Conservation (phyloP, 1,284 basidiomycete species). For the Pseudozyma sp. region DNA sequence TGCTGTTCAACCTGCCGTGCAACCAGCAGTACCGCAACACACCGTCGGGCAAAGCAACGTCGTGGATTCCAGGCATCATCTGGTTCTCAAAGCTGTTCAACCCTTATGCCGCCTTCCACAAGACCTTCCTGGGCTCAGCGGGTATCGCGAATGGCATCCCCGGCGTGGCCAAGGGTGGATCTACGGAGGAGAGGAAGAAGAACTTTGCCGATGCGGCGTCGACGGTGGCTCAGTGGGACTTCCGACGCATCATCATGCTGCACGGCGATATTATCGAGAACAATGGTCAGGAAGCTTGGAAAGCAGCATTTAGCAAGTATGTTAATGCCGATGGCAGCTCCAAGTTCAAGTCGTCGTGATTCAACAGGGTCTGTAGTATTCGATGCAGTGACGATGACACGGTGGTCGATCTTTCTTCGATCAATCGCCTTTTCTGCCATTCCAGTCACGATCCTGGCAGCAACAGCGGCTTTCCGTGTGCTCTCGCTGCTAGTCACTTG, state of each 20-base stretch:
- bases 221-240: conserved; percentile 83
- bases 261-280: conserved; percentile 90
- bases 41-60: conserved; percentile 34
- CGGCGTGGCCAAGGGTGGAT: conserved; percentile 57
- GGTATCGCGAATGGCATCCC: conserved; percentile 46
- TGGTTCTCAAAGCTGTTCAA: conserved; percentile 48
- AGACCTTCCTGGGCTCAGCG: conserved; percentile 44
- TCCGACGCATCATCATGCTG: conserved; percentile 88
- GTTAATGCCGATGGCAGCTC: conserved; percentile 49
- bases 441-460: no score
- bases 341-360: conserved; percentile 37
- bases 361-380: not conserved
- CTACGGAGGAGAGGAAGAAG: conserved; percentile 61
- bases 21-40: conserved; percentile 76
- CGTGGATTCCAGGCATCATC: conserved; percentile 55
- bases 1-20: conserved; percentile 88
- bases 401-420: no score
- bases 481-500: no score
- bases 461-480: no score
- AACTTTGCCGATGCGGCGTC: conserved; percentile 72
- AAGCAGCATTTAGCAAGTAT: conserved; percentile 48
- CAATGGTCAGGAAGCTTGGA: conserved; percentile 79
- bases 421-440: no score
- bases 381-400: no score
- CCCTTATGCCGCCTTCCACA: conserved; percentile 45